A percentile compares a stretch with the other conserved stretches of the same genome.
Evolutionary conservation across 306 rosid species (phyloP).

Genomic region (Vicia sativa): DNA sequence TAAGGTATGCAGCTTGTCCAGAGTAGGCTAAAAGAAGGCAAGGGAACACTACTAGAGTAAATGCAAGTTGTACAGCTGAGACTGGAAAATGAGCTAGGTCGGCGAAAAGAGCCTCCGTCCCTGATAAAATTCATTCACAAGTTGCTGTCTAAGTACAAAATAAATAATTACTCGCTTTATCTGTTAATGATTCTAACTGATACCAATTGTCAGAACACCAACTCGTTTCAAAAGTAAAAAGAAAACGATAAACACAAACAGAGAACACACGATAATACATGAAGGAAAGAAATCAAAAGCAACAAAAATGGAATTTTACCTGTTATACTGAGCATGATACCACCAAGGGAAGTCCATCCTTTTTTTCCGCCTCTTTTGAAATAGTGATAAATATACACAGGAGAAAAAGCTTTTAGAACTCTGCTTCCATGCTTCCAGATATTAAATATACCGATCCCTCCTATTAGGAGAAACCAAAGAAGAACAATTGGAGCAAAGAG

Average conservation of each 20-base stretch:
- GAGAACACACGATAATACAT: background rate
- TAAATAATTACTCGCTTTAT: slow-evolving; percentile 16
- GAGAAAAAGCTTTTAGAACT: slow-evolving; percentile 84
- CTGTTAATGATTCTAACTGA: slow-evolving; percentile 10
- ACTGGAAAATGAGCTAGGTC: slow-evolving; percentile 97
- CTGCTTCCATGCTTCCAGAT: slow-evolving; percentile 75
- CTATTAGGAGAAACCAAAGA: slow-evolving; percentile 91
- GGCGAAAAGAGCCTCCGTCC: slow-evolving; percentile 98
- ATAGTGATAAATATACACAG: slow-evolving; percentile 77
- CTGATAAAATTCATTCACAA: slow-evolving; percentile 53
- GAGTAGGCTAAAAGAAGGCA: slow-evolving; percentile 94
- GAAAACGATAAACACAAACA: background rate
- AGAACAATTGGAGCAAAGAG: slow-evolving; percentile 98
- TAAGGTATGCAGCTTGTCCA: slow-evolving; percentile 97
- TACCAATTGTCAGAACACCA: background rate
- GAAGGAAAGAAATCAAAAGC: slow-evolving; percentile 17
- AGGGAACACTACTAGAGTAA: slow-evolving; percentile 89
- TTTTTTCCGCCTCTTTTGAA: slow-evolving; percentile 69
- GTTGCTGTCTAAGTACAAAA: slow-evolving; percentile 38
- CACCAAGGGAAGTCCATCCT: slow-evolving; percentile 96
- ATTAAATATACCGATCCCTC: slow-evolving; percentile 91
- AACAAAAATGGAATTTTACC: slow-evolving; percentile 51
- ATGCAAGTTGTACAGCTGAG: slow-evolving; percentile 91
- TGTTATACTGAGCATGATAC: slow-evolving; percentile 94
- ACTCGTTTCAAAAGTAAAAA: background rate